These are phyloP conservation scores for Phytophthora vignae DNA, from an alignment of 352 stramenopile genomes.

Conservation along the genomic window DNA sequence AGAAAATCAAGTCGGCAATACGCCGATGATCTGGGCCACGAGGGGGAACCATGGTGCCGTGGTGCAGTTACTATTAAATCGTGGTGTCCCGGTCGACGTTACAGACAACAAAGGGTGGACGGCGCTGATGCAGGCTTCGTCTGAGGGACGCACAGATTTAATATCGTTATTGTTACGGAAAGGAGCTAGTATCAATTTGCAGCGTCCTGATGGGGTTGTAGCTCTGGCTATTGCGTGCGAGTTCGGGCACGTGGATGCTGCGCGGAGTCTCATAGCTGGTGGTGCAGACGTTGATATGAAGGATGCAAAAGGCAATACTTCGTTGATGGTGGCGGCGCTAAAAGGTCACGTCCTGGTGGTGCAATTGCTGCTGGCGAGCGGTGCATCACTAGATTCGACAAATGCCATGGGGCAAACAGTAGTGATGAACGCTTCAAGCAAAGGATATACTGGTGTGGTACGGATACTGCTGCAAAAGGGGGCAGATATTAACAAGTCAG, in stretches of 20 bases:
- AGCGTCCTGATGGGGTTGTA: background rate
- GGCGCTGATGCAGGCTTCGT: background rate
- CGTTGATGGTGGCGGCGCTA: background rate
- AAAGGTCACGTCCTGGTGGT: background rate
- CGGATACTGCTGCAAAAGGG: background rate
- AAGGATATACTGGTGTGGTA: background rate
- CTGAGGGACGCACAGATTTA: background rate
- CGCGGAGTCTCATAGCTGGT: background rate
- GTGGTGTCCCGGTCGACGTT: too few species aligned
- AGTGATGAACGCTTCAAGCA: background rate
- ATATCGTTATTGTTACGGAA: background rate
- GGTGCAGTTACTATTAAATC: too few species aligned
- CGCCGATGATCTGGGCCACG: too few species aligned
- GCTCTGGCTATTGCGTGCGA: slow-evolving; percentile 6
- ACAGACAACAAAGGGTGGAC: background rate
- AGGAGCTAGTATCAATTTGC: background rate
- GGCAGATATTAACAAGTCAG: background rate
- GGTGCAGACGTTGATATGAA: slow-evolving; percentile 2
- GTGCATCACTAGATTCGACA: background rate
- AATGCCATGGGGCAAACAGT: background rate
- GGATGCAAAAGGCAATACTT: background rate
- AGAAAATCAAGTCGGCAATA: too few species aligned
- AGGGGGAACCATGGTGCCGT: too few species aligned
- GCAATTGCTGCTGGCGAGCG: slow-evolving; percentile 1
- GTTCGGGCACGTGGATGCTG: background rate